Percentiles rank a stretch among this genome's conserved stretches.
Evolutionary conservation across 2,329 filamentous ascomycete species (phyloP).

Genomic region (Pestalotiopsis fici): DNA sequence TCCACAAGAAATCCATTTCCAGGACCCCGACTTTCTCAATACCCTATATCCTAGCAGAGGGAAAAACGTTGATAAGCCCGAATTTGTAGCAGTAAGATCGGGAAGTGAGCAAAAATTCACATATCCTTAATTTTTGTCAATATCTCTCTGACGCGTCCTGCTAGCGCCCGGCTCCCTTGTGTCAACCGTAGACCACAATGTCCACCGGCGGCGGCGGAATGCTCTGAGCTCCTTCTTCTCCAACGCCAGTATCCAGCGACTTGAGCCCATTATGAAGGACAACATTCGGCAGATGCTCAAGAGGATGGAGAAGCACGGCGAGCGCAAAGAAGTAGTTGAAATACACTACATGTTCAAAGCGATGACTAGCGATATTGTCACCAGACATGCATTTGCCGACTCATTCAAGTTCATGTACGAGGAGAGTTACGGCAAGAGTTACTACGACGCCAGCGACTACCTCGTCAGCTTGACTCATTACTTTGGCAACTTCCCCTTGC

Average conservation of each 20-base stretch:
- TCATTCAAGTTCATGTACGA: neutral
- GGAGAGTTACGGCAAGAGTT: neutral
- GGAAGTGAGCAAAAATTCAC: neutral
- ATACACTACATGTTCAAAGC: neutral
- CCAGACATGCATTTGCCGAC: neutral
- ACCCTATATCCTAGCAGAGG: neutral
- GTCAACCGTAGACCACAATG: constrained; percentile 8
- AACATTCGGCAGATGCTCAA: neutral
- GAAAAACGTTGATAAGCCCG: neutral
- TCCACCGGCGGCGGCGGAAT: constrained; percentile 5
- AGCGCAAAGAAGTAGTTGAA: neutral
- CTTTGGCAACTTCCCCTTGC: too few relatives aligned
- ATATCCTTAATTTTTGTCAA: too few relatives aligned
- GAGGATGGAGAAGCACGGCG: neutral
- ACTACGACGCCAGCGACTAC: neutral
- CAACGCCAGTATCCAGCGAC: neutral
- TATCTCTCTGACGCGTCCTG: neutral
- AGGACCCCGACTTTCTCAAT: neutral
- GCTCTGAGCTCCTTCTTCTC: neutral
- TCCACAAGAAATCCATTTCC: neutral
- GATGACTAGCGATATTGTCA: neutral
- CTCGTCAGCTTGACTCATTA: neutral
- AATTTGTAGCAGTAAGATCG: neutral
- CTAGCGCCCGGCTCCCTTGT: neutral
- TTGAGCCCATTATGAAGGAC: neutral